phyloP scores from a whole-genome alignment of 257 asterid species.

The Henckelia pumila region DNA sequence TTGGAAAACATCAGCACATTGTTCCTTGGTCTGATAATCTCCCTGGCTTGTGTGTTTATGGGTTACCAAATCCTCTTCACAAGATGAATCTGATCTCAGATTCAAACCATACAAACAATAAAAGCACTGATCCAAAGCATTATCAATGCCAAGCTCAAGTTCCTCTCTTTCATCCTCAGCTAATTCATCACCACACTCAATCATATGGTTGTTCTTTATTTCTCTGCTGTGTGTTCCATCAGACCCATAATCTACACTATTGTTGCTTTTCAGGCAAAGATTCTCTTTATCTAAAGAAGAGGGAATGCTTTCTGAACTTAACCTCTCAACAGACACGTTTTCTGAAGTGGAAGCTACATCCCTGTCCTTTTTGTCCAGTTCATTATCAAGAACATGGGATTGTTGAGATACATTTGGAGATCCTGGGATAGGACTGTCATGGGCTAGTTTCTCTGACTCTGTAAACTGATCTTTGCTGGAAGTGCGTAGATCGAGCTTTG shows the following conservation, averaged over 20 bases:
- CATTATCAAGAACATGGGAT: constrained; percentile 36
- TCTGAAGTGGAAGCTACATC: constrained; percentile 27
- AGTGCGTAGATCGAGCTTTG: constrained; percentile 32
- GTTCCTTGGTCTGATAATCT: constrained; percentile 97
- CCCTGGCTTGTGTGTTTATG: constrained; percentile 95
- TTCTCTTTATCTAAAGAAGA: constrained; percentile 36
- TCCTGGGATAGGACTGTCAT: constrained; percentile 23
- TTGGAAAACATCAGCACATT: constrained; percentile 91
- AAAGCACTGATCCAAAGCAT: constrained; percentile 92
- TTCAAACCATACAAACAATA: constrained; percentile 91
- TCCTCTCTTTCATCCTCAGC: constrained; percentile 86
- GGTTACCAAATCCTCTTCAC: constrained; percentile 77
- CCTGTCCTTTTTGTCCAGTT: constrained; percentile 35
- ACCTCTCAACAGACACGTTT: constrained; percentile 31
- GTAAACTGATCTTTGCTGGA: constrained; percentile 41
- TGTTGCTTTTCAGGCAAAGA: constrained; percentile 38
- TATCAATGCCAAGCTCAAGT: constrained; percentile 82
- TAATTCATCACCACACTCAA: constrained; percentile 46
- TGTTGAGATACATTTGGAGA: constrained; percentile 34
- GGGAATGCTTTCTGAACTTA: constrained; percentile 38
- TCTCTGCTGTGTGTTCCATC: constrained; percentile 35
- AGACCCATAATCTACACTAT: constrained; percentile 34
- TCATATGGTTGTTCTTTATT: constrained; percentile 33
- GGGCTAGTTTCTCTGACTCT: constrained; percentile 38
- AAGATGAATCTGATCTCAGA: constrained; percentile 85